These are phyloP conservation scores for Symbiotaphrina buchneri DNA, from an alignment of 495 filamentous ascomycete species.

Conservation along the genomic window DNA sequence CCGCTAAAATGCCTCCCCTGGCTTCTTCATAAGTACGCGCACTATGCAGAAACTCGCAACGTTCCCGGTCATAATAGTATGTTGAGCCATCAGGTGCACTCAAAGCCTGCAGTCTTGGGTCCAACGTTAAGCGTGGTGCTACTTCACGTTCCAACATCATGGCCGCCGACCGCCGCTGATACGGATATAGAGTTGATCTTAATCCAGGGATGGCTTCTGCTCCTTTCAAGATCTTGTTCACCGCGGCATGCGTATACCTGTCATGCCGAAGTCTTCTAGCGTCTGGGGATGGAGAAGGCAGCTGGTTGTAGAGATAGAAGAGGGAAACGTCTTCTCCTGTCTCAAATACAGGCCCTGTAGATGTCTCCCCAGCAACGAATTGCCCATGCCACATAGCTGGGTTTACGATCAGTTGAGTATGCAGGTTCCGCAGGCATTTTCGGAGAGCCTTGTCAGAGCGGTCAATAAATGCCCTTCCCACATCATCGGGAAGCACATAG, in stretches of 20 bases:
- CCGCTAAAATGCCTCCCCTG: conserved; percentile 55
- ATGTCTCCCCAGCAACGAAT: not conserved
- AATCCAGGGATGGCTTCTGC: conserved; percentile 31
- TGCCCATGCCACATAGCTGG: not conserved
- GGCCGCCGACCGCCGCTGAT: conserved; percentile 66
- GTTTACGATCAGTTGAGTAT: not conserved
- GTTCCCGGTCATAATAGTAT: conserved; percentile 55
- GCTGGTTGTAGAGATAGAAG: conserved; percentile 69
- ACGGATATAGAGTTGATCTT: conserved; percentile 44
- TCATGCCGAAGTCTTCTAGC: conserved; percentile 28
- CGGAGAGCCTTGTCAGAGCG: not conserved
- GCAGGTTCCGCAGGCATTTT: not conserved
- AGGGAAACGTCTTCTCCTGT: too few species aligned
- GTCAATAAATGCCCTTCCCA: not conserved
- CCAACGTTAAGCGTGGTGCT: conserved; percentile 35
- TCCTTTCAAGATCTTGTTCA: conserved; percentile 34
- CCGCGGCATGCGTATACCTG: conserved; percentile 30
- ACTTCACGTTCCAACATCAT: conserved; percentile 70
- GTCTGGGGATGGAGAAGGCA: conserved; percentile 45
- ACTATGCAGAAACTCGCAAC: conserved; percentile 31
- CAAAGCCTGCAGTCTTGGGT: conserved; percentile 43
- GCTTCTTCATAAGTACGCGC: conserved; percentile 52
- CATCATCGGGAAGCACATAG: not conserved
- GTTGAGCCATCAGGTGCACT: conserved; percentile 31
- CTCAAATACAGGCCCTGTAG: too few species aligned